These are phyloP conservation scores for Polytolypa hystricis DNA, from an alignment of 2,329 filamentous ascomycete genomes.

Conservation along the genomic window DNA sequence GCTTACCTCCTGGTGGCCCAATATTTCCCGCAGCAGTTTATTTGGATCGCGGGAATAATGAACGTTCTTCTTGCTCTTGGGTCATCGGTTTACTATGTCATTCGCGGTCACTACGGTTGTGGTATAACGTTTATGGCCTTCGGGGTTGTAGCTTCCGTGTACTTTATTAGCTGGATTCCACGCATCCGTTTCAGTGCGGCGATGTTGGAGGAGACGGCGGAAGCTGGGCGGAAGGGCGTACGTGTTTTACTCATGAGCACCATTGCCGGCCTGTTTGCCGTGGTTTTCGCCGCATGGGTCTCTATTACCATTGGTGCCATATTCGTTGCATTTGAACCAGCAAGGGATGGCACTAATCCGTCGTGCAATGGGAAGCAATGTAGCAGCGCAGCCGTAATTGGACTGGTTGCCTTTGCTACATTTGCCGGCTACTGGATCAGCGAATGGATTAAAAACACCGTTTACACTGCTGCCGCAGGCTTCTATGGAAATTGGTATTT, in stretches of 20 bases:
- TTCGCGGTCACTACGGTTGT: conserved; percentile 63
- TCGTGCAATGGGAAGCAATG: conserved; percentile 52
- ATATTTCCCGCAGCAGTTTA: conserved; percentile 75
- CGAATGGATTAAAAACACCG: conserved; percentile 87
- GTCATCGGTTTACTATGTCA: conserved; percentile 78
- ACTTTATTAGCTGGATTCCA: conserved; percentile 79
- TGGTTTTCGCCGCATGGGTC: conserved; percentile 74
- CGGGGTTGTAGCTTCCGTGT: conserved; percentile 65
- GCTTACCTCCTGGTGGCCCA: conserved; percentile 66
- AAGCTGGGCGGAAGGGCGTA: conserved; percentile 71
- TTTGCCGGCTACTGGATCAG: conserved; percentile 92
- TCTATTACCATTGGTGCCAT: conserved; percentile 75
- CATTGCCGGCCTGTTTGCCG: conserved; percentile 66
- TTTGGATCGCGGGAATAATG: conserved; percentile 83
- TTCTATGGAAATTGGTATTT: conserved; percentile 95
- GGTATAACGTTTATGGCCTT: conserved; percentile 84
- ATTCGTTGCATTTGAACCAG: conserved; percentile 71
- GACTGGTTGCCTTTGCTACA: conserved; percentile 73
- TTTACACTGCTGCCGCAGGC: conserved; percentile 77
- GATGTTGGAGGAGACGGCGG: conserved; percentile 77
- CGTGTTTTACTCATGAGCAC: conserved; percentile 80
- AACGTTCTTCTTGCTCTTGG: conserved; percentile 78
- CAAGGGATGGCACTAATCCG: conserved; percentile 35
- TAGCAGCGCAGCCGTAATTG: conserved; percentile 66
- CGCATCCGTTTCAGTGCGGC: conserved; percentile 84